Base-by-base conservation (phyloP, 1,139 yeast genomes). In the Wickerhamiella pararugosa region DNA sequence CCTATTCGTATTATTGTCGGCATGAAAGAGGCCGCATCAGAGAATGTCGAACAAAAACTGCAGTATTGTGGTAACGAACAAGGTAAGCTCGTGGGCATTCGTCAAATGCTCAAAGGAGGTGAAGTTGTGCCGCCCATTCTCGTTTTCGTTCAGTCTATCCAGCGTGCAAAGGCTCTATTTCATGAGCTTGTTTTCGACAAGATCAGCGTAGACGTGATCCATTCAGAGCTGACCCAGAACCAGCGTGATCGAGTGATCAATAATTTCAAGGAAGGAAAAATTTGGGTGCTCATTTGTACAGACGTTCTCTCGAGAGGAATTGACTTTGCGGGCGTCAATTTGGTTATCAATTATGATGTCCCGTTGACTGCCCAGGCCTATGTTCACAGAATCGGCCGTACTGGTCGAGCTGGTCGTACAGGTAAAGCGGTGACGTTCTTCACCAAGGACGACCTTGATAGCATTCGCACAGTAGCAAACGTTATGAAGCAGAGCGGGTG, bases 351-450 rank as follows among this genome's bases (percentile, higher is more conserved):
- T 62, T 92, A 90, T 59, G 99, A 92, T 63, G 94, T 90, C 5
- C 99, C 99, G 10, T 84, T 78, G 53, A 74, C 81, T 41, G 84
- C 97, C 0, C 97, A 90, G 60, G 79, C 95, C 0, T 92, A 92
- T 59, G 95, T 92, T 36, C 99, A 92, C 61, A 75, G 99, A 64
- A 84, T 92, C 53, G 99, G 99, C 61, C 80, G 99, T 68, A 90
- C 98, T 2, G 99, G 98, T 51, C 79, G 99, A 69, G 95, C 90
- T 40, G 95, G 95, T 1, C 75, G 80, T 50, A 55, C 64, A 3
- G 98, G 98, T 47, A 72, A 70, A 52, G 96, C 98, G 0, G 75
- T 90, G 25, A 92, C 98, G 0, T 79, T 87, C 51, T 92, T 82
- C 66, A 86, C 98, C 25, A 87, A 86, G 58, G 94, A 83, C 49